Evolutionary conservation across 805 yeast species (phyloP).

Genomic region (Brettanomyces anomalus): DNA sequence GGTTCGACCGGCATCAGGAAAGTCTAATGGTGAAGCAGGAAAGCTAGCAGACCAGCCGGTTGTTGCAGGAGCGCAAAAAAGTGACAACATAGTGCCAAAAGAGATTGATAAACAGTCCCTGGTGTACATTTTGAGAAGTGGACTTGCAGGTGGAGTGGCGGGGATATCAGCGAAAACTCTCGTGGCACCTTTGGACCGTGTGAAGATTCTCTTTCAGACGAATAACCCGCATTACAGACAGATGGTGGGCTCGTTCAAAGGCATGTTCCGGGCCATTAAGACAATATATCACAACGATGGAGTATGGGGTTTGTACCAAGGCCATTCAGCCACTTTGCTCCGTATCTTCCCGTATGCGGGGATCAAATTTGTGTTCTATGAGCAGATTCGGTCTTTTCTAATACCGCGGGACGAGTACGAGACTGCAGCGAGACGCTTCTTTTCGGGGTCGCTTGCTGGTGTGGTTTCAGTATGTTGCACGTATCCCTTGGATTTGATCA

Average conservation of each 20-base stretch:
- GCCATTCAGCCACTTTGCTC: constrained; percentile 87
- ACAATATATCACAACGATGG: constrained; percentile 68
- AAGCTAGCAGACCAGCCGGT: too few species aligned
- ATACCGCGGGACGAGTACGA: constrained; percentile 73
- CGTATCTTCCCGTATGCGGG: constrained; percentile 97
- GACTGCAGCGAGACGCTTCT: constrained; percentile 67
- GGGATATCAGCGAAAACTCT: constrained; percentile 95
- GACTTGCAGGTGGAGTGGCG: constrained; percentile 90
- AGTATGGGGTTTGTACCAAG: constrained; percentile 75
- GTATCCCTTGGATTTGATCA: constrained; percentile 82
- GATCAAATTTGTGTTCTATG: constrained; percentile 92
- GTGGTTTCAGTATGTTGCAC: constrained; percentile 79
- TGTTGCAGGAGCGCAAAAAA: neutral
- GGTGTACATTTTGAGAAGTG: constrained; percentile 76
- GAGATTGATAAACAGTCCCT: constrained; percentile 56
- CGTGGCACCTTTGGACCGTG: constrained; percentile 92
- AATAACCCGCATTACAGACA: constrained; percentile 80
- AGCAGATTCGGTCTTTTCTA: constrained; percentile 72
- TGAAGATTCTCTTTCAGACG: constrained; percentile 91
- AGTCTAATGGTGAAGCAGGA: too few species aligned
- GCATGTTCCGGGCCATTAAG: constrained; percentile 63
- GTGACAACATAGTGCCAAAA: neutral
- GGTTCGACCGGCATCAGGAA: too few species aligned
- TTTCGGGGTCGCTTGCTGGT: constrained; percentile 84
- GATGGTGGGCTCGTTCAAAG: constrained; percentile 72